Evolutionary conservation across 768 basidiomycete species (phyloP).

Genomic region (Roridomyces roridus): DNA sequence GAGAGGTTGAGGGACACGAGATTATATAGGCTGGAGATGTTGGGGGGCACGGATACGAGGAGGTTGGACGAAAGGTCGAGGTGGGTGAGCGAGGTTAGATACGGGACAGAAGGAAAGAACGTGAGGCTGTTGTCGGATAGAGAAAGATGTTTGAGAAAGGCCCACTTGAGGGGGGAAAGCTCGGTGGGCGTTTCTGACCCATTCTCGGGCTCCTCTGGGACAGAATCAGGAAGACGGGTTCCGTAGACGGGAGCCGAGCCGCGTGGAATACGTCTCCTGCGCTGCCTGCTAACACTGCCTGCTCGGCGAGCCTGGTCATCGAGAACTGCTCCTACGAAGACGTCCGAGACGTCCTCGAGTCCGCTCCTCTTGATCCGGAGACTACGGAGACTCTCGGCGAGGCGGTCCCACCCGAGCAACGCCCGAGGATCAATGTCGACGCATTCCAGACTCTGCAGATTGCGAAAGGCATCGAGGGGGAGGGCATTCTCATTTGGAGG

Average conservation of each 20-base stretch:
- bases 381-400: conserved; percentile 72
- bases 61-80: conserved; percentile 93
- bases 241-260: conserved; percentile 50
- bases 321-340: conserved; percentile 81
- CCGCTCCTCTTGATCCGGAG: conserved; percentile 83
- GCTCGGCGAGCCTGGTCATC: conserved; percentile 74
- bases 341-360: conserved; percentile 77
- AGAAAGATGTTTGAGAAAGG: conserved; percentile 75
- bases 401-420: conserved; percentile 82
- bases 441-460: conserved; percentile 76
- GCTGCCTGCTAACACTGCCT: conserved; percentile 55
- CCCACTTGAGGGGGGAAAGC: conserved; percentile 73
- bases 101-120: conserved; percentile 74
- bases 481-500: conserved; percentile 76
- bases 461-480: conserved; percentile 87
- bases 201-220: conserved; percentile 51
- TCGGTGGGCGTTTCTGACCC: conserved; percentile 35
- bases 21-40: conserved; percentile 74
- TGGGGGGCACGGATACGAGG: conserved; percentile 84
- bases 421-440: conserved; percentile 83
- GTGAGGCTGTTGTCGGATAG: conserved; percentile 84
- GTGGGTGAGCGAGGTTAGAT: conserved; percentile 77
- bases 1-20: conserved; percentile 93
- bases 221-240: conserved; percentile 61
- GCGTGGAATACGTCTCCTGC: conserved; percentile 50